Conservation (phyloP, 176 grass and related monocot genomes). For the Hsuehochloa calcarea region DNA sequence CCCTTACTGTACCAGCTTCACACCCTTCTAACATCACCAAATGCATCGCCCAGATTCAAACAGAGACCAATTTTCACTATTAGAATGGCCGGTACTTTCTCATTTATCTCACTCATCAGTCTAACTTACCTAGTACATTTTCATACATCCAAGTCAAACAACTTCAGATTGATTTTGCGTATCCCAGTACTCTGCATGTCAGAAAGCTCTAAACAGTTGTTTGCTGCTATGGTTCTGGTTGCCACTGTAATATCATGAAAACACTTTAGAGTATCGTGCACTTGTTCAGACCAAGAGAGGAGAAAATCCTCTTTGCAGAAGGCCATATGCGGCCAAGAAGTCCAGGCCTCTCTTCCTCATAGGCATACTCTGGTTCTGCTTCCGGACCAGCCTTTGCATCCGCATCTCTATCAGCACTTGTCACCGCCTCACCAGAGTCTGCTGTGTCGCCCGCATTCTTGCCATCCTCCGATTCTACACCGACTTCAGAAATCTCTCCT, state of each 20-base stretch:
- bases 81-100: not conserved
- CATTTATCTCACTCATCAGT: not conserved
- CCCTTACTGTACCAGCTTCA: too few species aligned
- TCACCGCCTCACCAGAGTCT: constrained; percentile 20
- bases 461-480: constrained; percentile 25
- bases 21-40: not conserved
- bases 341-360: constrained; percentile 60
- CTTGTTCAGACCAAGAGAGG: constrained; percentile 69
- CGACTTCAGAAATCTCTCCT: constrained; percentile 78
- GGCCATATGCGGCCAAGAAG: constrained; percentile 64
- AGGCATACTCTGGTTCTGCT: constrained; percentile 33
- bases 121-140: not conserved
- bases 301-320: constrained; percentile 55
- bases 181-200: not conserved
- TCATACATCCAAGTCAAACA: not conserved
- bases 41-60: not conserved
- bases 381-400: not conserved
- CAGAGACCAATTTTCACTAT: not conserved
- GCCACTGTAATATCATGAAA: not conserved
- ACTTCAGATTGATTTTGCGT: not conserved
- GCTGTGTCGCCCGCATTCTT: not conserved
- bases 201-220: not conserved
- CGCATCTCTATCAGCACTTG: constrained; percentile 29
- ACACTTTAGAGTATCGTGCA: constrained; percentile 74
- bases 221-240: not conserved